Evolutionary conservation across 768 basidiomycete species (phyloP).

Genomic region (Phlebiopsis gigantea): DNA sequence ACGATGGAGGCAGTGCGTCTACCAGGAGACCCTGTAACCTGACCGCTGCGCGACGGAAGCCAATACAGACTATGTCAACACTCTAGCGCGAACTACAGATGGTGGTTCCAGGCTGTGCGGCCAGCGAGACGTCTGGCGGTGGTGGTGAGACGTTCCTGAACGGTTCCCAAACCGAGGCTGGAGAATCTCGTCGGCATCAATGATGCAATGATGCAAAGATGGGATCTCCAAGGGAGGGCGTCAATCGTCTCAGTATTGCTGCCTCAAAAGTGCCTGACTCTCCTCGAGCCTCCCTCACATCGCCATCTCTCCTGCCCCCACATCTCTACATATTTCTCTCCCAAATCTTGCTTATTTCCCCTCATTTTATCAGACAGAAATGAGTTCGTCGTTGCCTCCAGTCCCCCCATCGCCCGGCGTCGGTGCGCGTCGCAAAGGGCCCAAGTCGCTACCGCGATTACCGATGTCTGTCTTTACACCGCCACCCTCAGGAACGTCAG

Average conservation of each 20-base stretch:
- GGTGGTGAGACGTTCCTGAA: neutral
- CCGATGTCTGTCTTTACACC: slow-evolving; percentile 74
- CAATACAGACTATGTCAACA: too few species aligned
- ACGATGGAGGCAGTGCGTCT: neutral
- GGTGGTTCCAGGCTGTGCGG: neutral
- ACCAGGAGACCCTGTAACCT: too few species aligned
- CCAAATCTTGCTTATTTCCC: neutral
- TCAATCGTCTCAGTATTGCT: neutral
- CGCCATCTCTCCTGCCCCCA: neutral
- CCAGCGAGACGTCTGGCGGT: neutral
- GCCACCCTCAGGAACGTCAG: slow-evolving; percentile 61
- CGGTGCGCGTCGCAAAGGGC: slow-evolving; percentile 51
- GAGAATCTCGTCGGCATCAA: neutral
- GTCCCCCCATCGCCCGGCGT: slow-evolving; percentile 34
- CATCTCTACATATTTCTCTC: neutral
- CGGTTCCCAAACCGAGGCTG: neutral
- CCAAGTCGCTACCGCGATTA: slow-evolving; percentile 63
- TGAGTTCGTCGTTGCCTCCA: slow-evolving; percentile 9
- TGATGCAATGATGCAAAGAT: too few species aligned
- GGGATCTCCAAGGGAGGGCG: neutral
- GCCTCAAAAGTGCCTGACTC: neutral
- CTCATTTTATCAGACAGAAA: neutral
- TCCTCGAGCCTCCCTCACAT: neutral
- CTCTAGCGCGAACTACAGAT: too few species aligned
- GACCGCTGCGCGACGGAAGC: too few species aligned